phyloP scores from a whole-genome alignment of 2,329 filamentous ascomycete species.

The Arthroderma sp. region DNA sequence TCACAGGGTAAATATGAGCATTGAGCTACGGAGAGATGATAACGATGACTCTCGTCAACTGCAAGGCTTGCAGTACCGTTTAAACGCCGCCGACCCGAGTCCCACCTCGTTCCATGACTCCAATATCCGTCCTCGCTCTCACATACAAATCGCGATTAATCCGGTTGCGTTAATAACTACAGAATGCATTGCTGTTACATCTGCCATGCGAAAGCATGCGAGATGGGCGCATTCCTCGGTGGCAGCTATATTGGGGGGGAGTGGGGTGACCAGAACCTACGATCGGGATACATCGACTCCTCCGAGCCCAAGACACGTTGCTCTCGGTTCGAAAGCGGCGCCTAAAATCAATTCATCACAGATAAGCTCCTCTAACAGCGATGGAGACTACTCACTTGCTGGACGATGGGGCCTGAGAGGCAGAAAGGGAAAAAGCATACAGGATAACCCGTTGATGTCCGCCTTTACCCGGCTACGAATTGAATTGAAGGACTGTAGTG shows the following conservation, averaged over 20 bases:
- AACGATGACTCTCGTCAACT: slow-evolving; percentile 2
- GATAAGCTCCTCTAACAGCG: slow-evolving; percentile 12
- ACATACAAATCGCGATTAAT: slow-evolving; percentile 57
- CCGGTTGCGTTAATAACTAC: slow-evolving; percentile 89
- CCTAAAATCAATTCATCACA: slow-evolving; percentile 13
- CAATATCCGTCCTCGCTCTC: background rate
- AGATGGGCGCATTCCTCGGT: slow-evolving; percentile 94
- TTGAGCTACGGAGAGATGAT: slow-evolving; percentile 4
- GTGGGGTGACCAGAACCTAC: slow-evolving; percentile 34
- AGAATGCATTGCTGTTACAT: slow-evolving; percentile 97
- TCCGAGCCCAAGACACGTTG: slow-evolving; percentile 20
- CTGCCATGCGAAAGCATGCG: slow-evolving; percentile 93
- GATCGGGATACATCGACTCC: slow-evolving; percentile 31
- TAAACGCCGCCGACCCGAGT: background rate
- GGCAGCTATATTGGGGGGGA: slow-evolving; percentile 80
- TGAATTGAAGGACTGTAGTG: slow-evolving; percentile 78
- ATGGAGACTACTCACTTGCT: slow-evolving; percentile 39
- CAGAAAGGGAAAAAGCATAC: slow-evolving; percentile 92
- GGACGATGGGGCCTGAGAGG: slow-evolving; percentile 88
- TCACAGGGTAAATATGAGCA: slow-evolving; percentile 8
- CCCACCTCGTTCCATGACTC: background rate
- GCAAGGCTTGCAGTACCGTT: background rate
- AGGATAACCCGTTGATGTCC: slow-evolving; percentile 92
- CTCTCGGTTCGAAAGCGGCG: slow-evolving; percentile 9
- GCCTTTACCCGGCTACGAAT: slow-evolving; percentile 82